Evolutionary conservation across 2,329 filamentous ascomycete species (phyloP).

Genomic region (Alternaria infectoria): DNA sequence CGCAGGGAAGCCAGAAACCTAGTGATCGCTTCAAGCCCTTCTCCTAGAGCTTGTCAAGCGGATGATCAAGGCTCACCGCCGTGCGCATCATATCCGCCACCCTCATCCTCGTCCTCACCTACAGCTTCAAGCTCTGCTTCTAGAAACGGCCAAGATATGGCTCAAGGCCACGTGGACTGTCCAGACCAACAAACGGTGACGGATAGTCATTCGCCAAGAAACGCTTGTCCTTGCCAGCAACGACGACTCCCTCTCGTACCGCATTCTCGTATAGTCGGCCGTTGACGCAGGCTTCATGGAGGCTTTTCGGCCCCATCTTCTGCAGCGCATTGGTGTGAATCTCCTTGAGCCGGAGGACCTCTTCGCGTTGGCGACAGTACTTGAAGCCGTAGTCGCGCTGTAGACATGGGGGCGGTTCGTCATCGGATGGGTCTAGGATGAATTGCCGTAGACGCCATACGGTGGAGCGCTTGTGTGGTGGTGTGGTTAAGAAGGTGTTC

Average conservation of each 20-base stretch:
- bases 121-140: too few species aligned
- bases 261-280: too few species aligned
- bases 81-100: too few species aligned
- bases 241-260: too few species aligned
- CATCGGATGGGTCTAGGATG: not conserved
- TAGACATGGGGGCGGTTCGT: slow-evolving; percentile 12
- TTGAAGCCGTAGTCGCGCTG: slow-evolving; percentile 30
- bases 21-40: too few species aligned
- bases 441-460: slow-evolving; percentile 30
- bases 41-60: not conserved
- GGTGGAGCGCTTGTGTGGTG: not conserved
- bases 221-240: too few species aligned
- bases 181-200: too few species aligned
- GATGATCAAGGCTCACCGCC: not conserved
- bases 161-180: too few species aligned
- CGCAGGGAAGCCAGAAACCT: not conserved
- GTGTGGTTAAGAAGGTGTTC: slow-evolving; percentile 13
- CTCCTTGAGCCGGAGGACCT: slow-evolving; percentile 19
- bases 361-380: slow-evolving; percentile 15
- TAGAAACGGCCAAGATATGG: too few species aligned
- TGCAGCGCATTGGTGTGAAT: slow-evolving; percentile 18
- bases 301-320: not conserved
- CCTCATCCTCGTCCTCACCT: too few species aligned
- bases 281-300: too few species aligned
- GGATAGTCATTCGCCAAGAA: too few species aligned